phyloP scores from a whole-genome alignment of 148 eudicot species.

The Nepenthes gracilis region DNA sequence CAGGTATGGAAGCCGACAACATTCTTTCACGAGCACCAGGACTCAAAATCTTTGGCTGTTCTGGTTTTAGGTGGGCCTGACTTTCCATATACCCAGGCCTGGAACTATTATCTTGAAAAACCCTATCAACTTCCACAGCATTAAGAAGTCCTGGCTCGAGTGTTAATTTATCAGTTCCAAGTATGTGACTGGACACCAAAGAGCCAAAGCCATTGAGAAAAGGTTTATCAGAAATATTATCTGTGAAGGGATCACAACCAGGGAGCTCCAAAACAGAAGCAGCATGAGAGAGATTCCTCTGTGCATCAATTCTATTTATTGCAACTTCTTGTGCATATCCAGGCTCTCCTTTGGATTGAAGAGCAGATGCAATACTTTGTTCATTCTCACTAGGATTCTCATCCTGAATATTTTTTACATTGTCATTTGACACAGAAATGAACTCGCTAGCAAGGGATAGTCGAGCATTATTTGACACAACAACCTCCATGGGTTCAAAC shows the following conservation, averaged over 20 bases:
- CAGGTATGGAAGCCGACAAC: conserved; percentile 10
- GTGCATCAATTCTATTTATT: conserved; percentile 6
- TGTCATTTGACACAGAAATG: conserved; percentile 11
- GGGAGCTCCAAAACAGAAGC: conserved; percentile 9
- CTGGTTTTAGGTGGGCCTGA: conserved; percentile 17
- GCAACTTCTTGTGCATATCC: conserved; percentile 14
- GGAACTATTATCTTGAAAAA: conserved; percentile 13
- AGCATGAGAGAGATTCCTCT: not conserved
- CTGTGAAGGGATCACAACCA: conserved; percentile 8
- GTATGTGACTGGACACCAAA: conserved; percentile 12
- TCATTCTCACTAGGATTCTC: conserved; percentile 15
- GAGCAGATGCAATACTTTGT: conserved; percentile 10
- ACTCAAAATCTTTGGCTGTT: conserved; percentile 9
- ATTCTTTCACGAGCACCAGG: conserved; percentile 12
- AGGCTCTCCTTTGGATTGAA: conserved; percentile 11
- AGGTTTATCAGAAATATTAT: conserved; percentile 12
- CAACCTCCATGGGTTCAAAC: conserved; percentile 13
- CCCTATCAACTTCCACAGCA: conserved; percentile 13
- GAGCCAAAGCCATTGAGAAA: conserved; percentile 12
- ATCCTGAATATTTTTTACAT: conserved; percentile 11
- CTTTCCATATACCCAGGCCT: conserved; percentile 15
- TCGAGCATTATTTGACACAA: conserved; percentile 8
- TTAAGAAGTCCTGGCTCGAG: conserved; percentile 9
- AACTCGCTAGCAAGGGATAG: conserved; percentile 11
- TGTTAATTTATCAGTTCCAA: conserved; percentile 10